Evolutionary conservation across 805 yeast species (phyloP).

Genomic region (Kodamaea jinghongensis): DNA sequence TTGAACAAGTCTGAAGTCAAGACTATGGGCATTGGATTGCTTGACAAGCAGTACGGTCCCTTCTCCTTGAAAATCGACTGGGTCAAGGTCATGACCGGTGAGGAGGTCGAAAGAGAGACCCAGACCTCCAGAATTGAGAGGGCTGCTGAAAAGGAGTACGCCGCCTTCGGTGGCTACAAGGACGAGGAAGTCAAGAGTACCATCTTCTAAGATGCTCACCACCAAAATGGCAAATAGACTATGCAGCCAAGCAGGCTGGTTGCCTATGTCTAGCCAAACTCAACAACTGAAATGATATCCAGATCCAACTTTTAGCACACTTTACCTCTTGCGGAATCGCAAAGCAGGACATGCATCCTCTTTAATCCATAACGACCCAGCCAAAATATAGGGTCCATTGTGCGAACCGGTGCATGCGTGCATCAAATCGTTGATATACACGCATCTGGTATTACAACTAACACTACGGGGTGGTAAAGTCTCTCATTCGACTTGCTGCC

Average conservation of each 20-base stretch:
- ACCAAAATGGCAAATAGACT: background rate
- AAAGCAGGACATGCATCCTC: too few relatives aligned
- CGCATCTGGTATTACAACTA: too few relatives aligned
- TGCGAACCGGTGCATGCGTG: too few relatives aligned
- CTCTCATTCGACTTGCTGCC: too few relatives aligned
- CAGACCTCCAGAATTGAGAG: constrained; percentile 31
- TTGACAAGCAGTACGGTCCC: constrained; percentile 78
- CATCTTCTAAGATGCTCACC: constrained; percentile 21
- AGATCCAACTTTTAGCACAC: background rate
- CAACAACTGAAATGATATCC: constrained; percentile 2
- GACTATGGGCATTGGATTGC: constrained; percentile 73
- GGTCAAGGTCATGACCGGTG: constrained; percentile 65
- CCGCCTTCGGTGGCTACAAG: constrained; percentile 19
- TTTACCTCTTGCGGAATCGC: too few relatives aligned
- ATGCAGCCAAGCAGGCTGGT: background rate
- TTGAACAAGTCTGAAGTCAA: constrained; percentile 64
- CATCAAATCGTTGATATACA: too few relatives aligned
- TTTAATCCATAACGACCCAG: too few relatives aligned
- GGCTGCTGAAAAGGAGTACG: constrained; percentile 11
- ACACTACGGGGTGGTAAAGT: too few relatives aligned
- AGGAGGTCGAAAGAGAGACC: constrained; percentile 43
- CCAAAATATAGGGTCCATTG: too few relatives aligned
- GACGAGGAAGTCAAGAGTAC: constrained; percentile 34
- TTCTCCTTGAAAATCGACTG: constrained; percentile 67
- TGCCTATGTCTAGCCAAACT: background rate